phyloP scores from a whole-genome alignment of 2,329 filamentous ascomycete genomes.

The Calonectria ilicicola region DNA sequence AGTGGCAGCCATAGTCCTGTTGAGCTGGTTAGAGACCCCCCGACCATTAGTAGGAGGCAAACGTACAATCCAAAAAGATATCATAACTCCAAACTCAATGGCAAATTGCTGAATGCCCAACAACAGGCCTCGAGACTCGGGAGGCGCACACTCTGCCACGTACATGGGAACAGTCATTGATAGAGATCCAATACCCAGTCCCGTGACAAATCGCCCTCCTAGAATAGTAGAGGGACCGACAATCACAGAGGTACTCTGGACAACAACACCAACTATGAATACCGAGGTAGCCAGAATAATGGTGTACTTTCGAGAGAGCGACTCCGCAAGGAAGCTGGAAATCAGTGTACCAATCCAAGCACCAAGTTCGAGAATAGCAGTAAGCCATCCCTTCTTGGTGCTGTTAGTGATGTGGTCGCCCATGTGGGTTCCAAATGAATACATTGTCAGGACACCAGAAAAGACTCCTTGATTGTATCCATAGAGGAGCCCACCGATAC shows the following conservation, averaged over 20 bases:
- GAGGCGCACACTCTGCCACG: slow-evolving; percentile 59
- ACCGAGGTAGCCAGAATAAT: slow-evolving; percentile 74
- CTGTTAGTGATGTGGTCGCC: slow-evolving; percentile 63
- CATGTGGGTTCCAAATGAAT: slow-evolving; percentile 67
- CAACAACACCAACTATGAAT: slow-evolving; percentile 77
- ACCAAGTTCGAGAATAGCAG: slow-evolving; percentile 79
- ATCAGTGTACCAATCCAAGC: slow-evolving; percentile 81
- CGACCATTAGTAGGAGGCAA: slow-evolving; percentile 29
- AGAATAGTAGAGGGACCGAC: slow-evolving; percentile 72
- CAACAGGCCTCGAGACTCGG: slow-evolving; percentile 57
- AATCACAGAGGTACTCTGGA: slow-evolving; percentile 72
- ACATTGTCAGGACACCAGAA: slow-evolving; percentile 72
- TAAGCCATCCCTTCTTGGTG: slow-evolving; percentile 70
- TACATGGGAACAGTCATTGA: slow-evolving; percentile 74
- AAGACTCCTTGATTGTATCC: slow-evolving; percentile 78
- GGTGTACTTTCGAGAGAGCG: slow-evolving; percentile 75
- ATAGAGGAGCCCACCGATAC: slow-evolving; percentile 71
- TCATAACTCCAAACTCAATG: slow-evolving; percentile 73
- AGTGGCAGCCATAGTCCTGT: slow-evolving; percentile 66
- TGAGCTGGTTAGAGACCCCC: not conserved
- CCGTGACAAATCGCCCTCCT: slow-evolving; percentile 78
- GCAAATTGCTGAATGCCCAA: slow-evolving; percentile 64
- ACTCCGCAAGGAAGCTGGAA: slow-evolving; percentile 77
- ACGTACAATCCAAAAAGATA: slow-evolving; percentile 74
- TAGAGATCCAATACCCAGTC: slow-evolving; percentile 76